Conservation (phyloP, 805 yeast genomes). For the Wickerhamia fluorescens region DNA sequence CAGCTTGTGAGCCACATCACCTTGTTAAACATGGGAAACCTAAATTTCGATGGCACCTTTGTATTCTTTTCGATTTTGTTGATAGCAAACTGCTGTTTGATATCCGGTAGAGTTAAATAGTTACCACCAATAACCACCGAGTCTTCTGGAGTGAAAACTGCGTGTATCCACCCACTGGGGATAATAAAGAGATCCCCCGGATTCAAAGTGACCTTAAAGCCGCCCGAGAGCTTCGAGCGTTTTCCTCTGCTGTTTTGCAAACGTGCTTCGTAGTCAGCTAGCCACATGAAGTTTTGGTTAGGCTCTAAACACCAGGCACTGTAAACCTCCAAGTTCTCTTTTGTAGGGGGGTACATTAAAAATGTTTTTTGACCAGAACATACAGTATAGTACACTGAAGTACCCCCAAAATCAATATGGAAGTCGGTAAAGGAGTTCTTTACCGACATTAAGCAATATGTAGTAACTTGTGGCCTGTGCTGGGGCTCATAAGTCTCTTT, state of each 20-base stretch:
- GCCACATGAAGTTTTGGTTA: conserved; percentile 57
- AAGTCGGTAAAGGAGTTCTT: conserved; percentile 77
- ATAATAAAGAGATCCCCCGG: conserved; percentile 73
- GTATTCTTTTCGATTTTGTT: conserved; percentile 58
- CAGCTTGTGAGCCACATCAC: conserved; percentile 64
- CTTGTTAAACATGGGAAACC: conserved; percentile 69
- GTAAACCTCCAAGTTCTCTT: conserved; percentile 52
- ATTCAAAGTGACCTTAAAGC: conserved; percentile 45
- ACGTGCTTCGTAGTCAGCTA: conserved; percentile 41
- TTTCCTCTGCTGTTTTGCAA: conserved; percentile 21
- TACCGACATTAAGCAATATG: conserved; percentile 83
- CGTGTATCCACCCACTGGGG: conserved; percentile 92
- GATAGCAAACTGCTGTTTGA: conserved; percentile 56
- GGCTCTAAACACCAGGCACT: conserved; percentile 65
- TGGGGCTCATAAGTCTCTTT: conserved; percentile 14
- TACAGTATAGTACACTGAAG: conserved; percentile 83
- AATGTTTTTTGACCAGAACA: conserved; percentile 70
- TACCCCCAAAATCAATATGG: conserved; percentile 89
- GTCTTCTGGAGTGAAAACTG: conserved; percentile 78
- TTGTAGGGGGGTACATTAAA: conserved; percentile 73
- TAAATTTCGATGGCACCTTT: conserved; percentile 65
- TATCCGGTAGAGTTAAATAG: conserved; percentile 59
- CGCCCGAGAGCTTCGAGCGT: conserved; percentile 25
- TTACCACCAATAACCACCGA: conserved; percentile 86
- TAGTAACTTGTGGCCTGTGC: conserved; percentile 54